Conservation (phyloP, 192 early-diverging fungal genomes). For the Gamsiella multidivaricata region DNA sequence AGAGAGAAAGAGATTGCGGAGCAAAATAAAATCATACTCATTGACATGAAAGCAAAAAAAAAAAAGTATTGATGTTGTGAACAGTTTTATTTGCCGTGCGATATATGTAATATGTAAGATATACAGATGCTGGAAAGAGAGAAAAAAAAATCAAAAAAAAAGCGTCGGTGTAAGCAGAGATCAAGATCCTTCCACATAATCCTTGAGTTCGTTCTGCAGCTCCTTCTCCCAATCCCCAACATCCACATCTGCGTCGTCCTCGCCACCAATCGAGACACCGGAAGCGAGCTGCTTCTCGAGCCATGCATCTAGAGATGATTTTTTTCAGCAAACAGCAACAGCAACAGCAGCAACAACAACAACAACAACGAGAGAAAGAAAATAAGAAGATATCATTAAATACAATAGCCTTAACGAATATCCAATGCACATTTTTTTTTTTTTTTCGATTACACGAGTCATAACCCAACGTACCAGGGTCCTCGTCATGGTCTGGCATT, state of each 20-base stretch:
- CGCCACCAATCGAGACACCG: slow-evolving; percentile 28
- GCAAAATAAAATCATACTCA: slow-evolving; percentile 5
- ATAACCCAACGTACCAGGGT: slow-evolving; percentile 40
- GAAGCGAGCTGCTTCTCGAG: slow-evolving; percentile 53
- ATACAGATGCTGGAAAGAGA: too few relatives aligned
- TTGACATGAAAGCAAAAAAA: background rate
- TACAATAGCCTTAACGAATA: background rate
- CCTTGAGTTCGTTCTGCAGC: slow-evolving; percentile 55
- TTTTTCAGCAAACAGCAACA: slow-evolving; percentile 3
- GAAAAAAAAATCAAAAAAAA: too few relatives aligned
- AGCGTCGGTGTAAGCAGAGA: too few relatives aligned
- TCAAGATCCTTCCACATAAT: slow-evolving; percentile 46
- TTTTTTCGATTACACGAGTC: background rate
- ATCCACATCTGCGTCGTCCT: slow-evolving; percentile 53
- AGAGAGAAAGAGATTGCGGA: background rate
- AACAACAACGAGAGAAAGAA: background rate
- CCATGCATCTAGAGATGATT: slow-evolving; percentile 57
- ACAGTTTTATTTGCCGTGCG: too few relatives aligned
- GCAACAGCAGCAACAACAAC: background rate
- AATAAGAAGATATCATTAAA: background rate
- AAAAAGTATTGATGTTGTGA: background rate
- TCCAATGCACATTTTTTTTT: background rate
- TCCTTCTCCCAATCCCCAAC: slow-evolving; percentile 59
- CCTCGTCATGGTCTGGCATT: slow-evolving; percentile 51
- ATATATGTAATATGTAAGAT: too few relatives aligned